These are phyloP conservation scores for Ophiostoma montium DNA, from an alignment of 2,329 filamentous ascomycete genomes.

Conservation along the genomic window DNA sequence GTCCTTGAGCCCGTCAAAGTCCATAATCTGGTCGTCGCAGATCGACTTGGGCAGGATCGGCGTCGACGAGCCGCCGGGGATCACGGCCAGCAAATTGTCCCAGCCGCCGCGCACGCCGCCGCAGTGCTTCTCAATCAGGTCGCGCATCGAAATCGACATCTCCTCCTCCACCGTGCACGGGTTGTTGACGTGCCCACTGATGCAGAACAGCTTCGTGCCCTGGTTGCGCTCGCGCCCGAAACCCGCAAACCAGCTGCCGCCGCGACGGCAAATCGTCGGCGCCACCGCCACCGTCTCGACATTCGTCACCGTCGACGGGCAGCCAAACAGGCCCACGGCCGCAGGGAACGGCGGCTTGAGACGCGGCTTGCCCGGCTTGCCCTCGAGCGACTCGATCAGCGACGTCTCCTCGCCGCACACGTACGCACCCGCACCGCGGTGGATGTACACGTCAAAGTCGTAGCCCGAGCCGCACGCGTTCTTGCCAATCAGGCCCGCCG, in stretches of 20 bases:
- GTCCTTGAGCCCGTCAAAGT: conserved; percentile 97
- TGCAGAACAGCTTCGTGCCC: conserved; percentile 96
- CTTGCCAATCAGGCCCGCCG: conserved; percentile 89
- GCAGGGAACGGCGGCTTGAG: conserved; percentile 98
- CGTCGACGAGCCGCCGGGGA: conserved; percentile 92
- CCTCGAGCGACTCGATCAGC: conserved; percentile 93
- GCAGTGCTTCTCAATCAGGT: conserved; percentile 97
- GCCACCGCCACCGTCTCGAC: conserved; percentile 94
- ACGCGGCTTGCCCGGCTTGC: conserved; percentile 95
- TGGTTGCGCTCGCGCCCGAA: conserved; percentile 95
- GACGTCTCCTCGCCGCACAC: conserved; percentile 98
- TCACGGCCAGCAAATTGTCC: conserved; percentile 93
- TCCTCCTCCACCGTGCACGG: conserved; percentile 96
- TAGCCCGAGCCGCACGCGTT: conserved; percentile 95
- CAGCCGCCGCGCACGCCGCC: conserved; percentile 92
- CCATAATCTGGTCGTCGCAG: conserved; percentile 95
- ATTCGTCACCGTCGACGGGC: conserved; percentile 94
- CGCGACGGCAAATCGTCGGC: conserved; percentile 88
- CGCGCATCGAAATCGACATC: conserved; percentile 92
- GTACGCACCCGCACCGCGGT: conserved; percentile 94
- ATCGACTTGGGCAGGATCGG: conserved; percentile 81
- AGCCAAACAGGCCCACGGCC: conserved; percentile 92
- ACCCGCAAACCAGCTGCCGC: conserved; percentile 79
- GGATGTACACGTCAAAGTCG: conserved; percentile 93
- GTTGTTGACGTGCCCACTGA: conserved; percentile 98